Conservation (phyloP, 2,329 filamentous ascomycete genomes). For the Achaetomium macrosporum region DNA sequence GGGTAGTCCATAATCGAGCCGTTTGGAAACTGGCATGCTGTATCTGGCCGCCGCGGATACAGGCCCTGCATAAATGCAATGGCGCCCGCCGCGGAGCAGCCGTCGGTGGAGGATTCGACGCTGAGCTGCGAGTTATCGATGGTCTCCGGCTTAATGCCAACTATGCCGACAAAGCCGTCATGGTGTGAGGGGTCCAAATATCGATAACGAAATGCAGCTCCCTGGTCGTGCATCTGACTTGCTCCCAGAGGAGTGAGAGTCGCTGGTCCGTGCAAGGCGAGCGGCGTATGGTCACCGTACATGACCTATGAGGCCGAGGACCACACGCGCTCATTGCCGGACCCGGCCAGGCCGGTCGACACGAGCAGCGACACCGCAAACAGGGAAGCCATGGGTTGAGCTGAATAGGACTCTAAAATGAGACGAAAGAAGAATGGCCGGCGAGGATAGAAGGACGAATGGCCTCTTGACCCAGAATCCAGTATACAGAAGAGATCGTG, state of each 20-base stretch:
- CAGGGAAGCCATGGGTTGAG: constrained; percentile 20
- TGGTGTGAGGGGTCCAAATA: constrained; percentile 36
- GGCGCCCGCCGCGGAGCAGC: constrained; percentile 59
- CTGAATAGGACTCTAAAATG: background rate
- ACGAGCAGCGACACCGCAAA: constrained; percentile 23
- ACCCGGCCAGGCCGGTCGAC: constrained; percentile 28
- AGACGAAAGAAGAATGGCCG: too few species aligned
- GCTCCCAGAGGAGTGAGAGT: constrained; percentile 49
- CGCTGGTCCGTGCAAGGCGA: constrained; percentile 24
- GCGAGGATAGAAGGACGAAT: too few species aligned
- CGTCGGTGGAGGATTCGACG: constrained; percentile 37
- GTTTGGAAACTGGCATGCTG: constrained; percentile 29
- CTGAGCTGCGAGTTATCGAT: constrained; percentile 45
- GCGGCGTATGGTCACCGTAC: constrained; percentile 50
- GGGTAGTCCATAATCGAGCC: constrained; percentile 58
- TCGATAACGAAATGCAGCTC: constrained; percentile 42
- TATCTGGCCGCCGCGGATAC: constrained; percentile 61
- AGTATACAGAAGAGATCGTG: too few species aligned
- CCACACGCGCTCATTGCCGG: constrained; percentile 39
- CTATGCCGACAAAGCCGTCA: constrained; percentile 34
- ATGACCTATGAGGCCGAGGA: constrained; percentile 44
- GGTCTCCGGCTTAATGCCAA: constrained; percentile 36
- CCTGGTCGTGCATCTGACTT: constrained; percentile 46
- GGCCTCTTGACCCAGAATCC: too few species aligned
- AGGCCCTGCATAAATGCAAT: constrained; percentile 76